Evolutionary conservation across 305 asterid species (phyloP).

Genomic region (Euphrasia arctica): DNA sequence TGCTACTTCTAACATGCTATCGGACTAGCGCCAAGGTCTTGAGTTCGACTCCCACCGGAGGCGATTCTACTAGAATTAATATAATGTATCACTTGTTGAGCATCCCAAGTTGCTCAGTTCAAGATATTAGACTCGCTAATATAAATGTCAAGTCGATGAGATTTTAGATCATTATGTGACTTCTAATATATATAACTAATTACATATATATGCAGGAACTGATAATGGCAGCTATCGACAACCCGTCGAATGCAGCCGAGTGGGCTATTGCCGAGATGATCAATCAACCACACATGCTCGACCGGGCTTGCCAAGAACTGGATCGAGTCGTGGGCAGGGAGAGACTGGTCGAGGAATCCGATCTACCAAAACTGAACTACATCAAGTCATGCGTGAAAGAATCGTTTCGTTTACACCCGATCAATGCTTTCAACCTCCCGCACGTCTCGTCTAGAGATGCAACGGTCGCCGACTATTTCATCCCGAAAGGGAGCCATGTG

Average conservation of each 20-base stretch:
- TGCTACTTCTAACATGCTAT: too few species aligned
- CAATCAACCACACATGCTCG: conserved; percentile 16
- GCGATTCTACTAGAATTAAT: too few species aligned
- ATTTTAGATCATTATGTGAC: too few species aligned
- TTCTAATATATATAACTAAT: too few species aligned
- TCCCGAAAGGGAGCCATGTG: conserved; percentile 31
- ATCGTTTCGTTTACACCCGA: conserved; percentile 27
- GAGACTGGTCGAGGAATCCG: conserved; percentile 29
- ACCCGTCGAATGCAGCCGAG: conserved; percentile 29
- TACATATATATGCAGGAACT: conserved; percentile 23
- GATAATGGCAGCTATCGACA: conserved; percentile 20
- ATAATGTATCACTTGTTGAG: too few species aligned
- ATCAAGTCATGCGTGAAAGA: conserved; percentile 31
- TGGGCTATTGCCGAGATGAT: conserved; percentile 29
- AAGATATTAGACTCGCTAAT: too few species aligned
- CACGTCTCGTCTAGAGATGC: conserved; percentile 23
- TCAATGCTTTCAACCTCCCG: conserved; percentile 26
- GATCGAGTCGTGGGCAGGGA: conserved; percentile 26
- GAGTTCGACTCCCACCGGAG: too few species aligned
- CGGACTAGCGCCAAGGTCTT: too few species aligned
- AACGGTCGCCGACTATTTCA: conserved; percentile 23
- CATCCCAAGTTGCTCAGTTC: too few species aligned
- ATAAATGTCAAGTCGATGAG: too few species aligned
- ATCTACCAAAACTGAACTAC: conserved; percentile 24
- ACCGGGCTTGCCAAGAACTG: conserved; percentile 13